phyloP scores from a whole-genome alignment of 257 asterid genomes.

The Nicotiana noctiflora region DNA sequence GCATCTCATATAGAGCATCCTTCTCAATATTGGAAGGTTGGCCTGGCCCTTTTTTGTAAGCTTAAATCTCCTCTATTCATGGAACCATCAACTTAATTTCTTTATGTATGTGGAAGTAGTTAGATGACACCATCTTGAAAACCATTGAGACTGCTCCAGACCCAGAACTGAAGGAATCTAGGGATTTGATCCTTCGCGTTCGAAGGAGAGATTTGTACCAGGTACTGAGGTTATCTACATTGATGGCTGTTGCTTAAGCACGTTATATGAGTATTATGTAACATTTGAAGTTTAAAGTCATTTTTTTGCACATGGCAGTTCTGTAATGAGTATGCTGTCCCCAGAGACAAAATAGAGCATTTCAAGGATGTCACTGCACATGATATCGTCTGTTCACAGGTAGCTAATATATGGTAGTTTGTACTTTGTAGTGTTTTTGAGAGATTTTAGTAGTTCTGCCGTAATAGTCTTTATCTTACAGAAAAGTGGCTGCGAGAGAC shows the following conservation, averaged over 20 bases:
- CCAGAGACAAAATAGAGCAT: constrained; percentile 64
- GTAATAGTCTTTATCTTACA: constrained; percentile 18
- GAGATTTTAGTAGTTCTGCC: neutral
- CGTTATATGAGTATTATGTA: neutral
- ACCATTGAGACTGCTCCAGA: constrained; percentile 82
- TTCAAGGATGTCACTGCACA: constrained; percentile 77
- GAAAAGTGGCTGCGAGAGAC: constrained; percentile 46
- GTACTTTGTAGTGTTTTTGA: constrained; percentile 3
- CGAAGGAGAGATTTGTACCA: constrained; percentile 83
- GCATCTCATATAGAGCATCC: constrained; percentile 81
- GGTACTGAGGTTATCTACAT: constrained; percentile 31
- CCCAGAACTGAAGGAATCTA: constrained; percentile 63
- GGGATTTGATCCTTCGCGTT: constrained; percentile 80
- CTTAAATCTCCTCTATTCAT: constrained; percentile 4
- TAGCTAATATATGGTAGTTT: constrained; percentile 13
- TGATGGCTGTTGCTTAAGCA: neutral
- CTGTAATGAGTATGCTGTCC: constrained; percentile 91
- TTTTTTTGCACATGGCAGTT: constrained; percentile 35
- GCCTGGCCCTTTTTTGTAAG: constrained; percentile 17
- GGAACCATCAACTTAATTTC: neutral
- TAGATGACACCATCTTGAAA: constrained; percentile 83
- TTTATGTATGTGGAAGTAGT: constrained; percentile 34
- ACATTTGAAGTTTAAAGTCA: neutral
- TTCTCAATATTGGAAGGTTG: constrained; percentile 86
- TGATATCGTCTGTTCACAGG: constrained; percentile 94